Evolutionary conservation across 495 filamentous ascomycete genomes (phyloP).

Genomic region (Opeltia flavorubescens): DNA sequence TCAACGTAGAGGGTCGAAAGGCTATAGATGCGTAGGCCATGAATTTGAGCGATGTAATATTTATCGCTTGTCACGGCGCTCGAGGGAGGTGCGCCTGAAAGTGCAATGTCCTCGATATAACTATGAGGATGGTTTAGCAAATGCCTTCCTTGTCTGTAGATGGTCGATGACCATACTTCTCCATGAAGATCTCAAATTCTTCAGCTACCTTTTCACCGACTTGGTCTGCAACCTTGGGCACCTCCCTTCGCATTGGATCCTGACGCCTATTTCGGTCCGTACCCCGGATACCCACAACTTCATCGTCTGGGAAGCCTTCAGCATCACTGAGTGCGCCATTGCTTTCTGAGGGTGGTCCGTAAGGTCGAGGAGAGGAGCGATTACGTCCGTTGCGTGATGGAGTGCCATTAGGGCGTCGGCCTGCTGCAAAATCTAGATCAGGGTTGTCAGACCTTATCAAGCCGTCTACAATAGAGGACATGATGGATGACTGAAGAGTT

Average conservation of each 20-base stretch:
- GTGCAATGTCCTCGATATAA: conserved; percentile 60
- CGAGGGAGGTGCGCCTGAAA: conserved; percentile 60
- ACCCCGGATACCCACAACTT: conserved; percentile 38
- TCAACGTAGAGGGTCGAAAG: conserved; percentile 97
- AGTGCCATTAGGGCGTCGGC: conserved; percentile 5
- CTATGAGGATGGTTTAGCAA: conserved; percentile 26
- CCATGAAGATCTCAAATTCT: conserved; percentile 77
- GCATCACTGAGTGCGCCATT: conserved; percentile 41
- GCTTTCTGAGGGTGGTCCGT: conserved; percentile 33
- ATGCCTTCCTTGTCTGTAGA: neutral
- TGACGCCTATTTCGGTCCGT: conserved; percentile 43
- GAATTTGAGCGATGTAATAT: conserved; percentile 94
- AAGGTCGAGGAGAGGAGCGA: conserved; percentile 25
- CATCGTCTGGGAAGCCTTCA: conserved; percentile 45
- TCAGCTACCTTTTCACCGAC: conserved; percentile 75
- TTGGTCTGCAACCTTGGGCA: conserved; percentile 75
- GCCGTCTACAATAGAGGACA: conserved; percentile 40
- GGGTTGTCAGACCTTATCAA: conserved; percentile 37
- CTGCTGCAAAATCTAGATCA: conserved; percentile 23
- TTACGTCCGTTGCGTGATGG: conserved; percentile 19
- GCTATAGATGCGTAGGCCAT: conserved; percentile 69
- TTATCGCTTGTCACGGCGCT: conserved; percentile 68
- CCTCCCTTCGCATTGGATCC: conserved; percentile 45
- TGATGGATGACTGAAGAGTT: conserved; percentile 12
- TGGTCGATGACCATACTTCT: conserved; percentile 42